phyloP scores from a whole-genome alignment of 495 filamentous ascomycete genomes.

The Lasiosphaeriaceae sp. region DNA sequence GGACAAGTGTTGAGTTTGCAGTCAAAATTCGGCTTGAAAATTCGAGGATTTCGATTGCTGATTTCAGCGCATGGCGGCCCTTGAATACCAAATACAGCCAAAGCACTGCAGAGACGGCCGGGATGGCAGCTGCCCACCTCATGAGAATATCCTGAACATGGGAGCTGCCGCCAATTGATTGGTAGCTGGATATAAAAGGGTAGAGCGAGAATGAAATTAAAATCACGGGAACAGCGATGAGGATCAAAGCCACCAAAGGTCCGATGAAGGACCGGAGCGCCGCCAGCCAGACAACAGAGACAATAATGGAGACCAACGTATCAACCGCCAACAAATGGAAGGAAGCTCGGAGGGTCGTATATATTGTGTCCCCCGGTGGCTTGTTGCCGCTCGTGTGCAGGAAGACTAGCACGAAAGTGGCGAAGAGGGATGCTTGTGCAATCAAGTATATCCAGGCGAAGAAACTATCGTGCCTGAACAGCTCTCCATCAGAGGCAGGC shows the following conservation, averaged over 20 bases:
- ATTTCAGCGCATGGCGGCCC: constrained; percentile 72
- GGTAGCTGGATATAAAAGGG: constrained; percentile 85
- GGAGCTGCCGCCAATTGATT: constrained; percentile 62
- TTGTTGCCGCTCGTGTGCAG: constrained; percentile 72
- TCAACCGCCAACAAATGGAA: constrained; percentile 87
- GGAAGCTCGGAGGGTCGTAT: constrained; percentile 79
- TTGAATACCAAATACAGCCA: constrained; percentile 81
- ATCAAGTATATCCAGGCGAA: constrained; percentile 92
- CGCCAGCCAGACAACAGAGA: constrained; percentile 88
- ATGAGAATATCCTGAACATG: constrained; percentile 83
- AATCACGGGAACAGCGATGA: constrained; percentile 80
- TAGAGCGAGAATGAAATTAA: constrained; percentile 86
- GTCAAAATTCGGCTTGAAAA: constrained; percentile 85
- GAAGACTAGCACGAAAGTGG: constrained; percentile 81
- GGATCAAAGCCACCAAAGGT: constrained; percentile 68
- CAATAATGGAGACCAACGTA: constrained; percentile 80
- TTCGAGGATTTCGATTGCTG: constrained; percentile 81
- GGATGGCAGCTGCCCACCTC: constrained; percentile 79
- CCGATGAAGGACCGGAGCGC: constrained; percentile 80
- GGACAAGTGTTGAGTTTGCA: constrained; percentile 76
- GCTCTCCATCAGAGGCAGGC: constrained; percentile 38
- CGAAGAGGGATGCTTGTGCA: constrained; percentile 72
- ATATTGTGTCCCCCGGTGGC: constrained; percentile 77
- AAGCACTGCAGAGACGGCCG: constrained; percentile 64
- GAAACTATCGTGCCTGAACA: constrained; percentile 72